Conservation (phyloP, 164 flowering plant genomes). For the Tinospora cordifolia region DNA sequence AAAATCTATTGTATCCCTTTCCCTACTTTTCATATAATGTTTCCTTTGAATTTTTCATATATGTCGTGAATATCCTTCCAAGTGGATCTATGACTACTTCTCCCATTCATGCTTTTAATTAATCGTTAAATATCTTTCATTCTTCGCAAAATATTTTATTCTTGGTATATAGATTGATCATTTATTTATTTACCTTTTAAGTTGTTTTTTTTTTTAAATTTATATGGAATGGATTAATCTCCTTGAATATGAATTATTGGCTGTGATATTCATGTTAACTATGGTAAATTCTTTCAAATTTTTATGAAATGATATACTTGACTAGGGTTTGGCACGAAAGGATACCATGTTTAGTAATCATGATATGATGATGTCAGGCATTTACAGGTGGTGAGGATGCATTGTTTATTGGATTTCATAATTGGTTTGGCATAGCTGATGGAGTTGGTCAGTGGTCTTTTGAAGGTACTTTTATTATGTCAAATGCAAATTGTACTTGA, state of each 20-base stretch:
- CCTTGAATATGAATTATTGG: neutral
- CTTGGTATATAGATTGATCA: neutral
- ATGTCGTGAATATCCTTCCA: no score
- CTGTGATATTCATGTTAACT: neutral
- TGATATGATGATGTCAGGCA: constrained; percentile 62
- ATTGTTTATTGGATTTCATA: constrained; percentile 41
- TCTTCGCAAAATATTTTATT: no score
- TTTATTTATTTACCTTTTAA: neutral
- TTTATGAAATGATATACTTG: neutral
- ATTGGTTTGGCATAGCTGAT: constrained; percentile 83
- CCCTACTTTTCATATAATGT: no score
- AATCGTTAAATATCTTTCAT: no score
- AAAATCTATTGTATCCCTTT: no score
- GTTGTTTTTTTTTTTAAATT: no score
- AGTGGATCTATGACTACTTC: no score
- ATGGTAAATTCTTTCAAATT: neutral
- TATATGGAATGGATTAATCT: no score
- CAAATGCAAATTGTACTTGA: neutral
- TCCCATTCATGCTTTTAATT: no score
- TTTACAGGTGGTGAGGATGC: constrained; percentile 88
- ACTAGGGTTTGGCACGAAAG: neutral
- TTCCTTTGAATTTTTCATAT: no score
- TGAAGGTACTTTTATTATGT: constrained; percentile 46
- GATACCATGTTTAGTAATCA: constrained; percentile 27
- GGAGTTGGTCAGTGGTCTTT: constrained; percentile 76